phyloP scores from a whole-genome alignment of 2,329 filamentous ascomycete species.

The Botrytis tulipae region DNA sequence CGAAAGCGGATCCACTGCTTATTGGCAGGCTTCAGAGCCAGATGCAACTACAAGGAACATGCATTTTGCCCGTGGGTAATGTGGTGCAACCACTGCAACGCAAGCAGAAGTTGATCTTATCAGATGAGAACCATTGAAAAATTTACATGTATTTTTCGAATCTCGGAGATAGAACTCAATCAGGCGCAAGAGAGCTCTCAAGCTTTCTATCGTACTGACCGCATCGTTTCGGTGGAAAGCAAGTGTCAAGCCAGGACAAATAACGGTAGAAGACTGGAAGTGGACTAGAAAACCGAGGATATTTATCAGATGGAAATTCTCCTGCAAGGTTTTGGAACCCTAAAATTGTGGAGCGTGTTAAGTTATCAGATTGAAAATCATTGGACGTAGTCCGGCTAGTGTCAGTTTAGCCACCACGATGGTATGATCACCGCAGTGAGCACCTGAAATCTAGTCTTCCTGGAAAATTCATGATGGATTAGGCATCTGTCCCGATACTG shows the following conservation, averaged over 20 bases:
- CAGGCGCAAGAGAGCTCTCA: background rate
- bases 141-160: background rate
- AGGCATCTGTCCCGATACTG: background rate
- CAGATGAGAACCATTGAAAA: slow-evolving; percentile 5
- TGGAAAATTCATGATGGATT: background rate
- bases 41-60: slow-evolving; percentile 8
- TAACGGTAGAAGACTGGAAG: background rate
- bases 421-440: background rate
- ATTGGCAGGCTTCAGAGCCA: background rate
- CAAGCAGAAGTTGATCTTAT: background rate
- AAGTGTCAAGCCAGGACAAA: background rate
- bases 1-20: background rate
- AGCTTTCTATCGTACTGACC: background rate
- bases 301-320: slow-evolving; percentile 5
- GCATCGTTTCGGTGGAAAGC: background rate
- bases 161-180: background rate
- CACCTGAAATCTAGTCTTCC: background rate
- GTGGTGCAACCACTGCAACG: background rate
- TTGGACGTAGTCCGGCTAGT: background rate
- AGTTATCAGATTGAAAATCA: slow-evolving; percentile 17
- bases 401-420: background rate
- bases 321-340: background rate
- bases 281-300: background rate
- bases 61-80: background rate
- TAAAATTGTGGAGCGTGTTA: background rate